A percentile compares a stretch with the other conserved stretches of the same genome.
Conservation (phyloP, 2,329 filamentous ascomycete species). For the Tolypocladium endophyticum region DNA sequence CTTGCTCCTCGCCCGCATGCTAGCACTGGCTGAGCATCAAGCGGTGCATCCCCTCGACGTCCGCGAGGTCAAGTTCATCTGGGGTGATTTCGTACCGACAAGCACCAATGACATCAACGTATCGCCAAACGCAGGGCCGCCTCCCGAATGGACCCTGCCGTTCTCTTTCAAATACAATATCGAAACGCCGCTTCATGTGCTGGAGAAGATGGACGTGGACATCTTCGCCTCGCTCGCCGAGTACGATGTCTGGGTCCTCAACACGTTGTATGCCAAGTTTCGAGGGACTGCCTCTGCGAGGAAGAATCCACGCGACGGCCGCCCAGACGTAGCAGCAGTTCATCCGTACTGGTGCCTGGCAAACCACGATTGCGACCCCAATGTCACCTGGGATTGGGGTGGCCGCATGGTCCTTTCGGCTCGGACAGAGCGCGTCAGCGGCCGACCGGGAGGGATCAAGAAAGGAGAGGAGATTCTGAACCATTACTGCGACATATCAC, state of each 20-base stretch:
- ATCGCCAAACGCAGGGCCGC: slow-evolving; percentile 43
- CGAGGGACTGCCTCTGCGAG: slow-evolving; percentile 84
- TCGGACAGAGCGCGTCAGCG: slow-evolving; percentile 44
- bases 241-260: slow-evolving; percentile 75
- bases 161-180: slow-evolving; percentile 73
- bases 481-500: slow-evolving; percentile 82
- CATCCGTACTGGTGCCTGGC: slow-evolving; percentile 94
- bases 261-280: slow-evolving; percentile 88
- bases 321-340: slow-evolving; percentile 85
- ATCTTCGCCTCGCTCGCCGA: slow-evolving; percentile 49
- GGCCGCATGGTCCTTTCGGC: slow-evolving; percentile 64
- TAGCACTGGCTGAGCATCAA: slow-evolving; percentile 54
- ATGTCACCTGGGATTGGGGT: slow-evolving; percentile 90
- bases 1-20: slow-evolving; percentile 48
- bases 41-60: slow-evolving; percentile 53
- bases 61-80: slow-evolving; percentile 55
- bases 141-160: slow-evolving; percentile 57
- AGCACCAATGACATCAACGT: slow-evolving; percentile 41
- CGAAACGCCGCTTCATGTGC: slow-evolving; percentile 61
- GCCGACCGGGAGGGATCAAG: slow-evolving; percentile 49
- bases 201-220: slow-evolving; percentile 78
- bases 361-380: slow-evolving; percentile 93
- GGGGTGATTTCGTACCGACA: slow-evolving; percentile 54
- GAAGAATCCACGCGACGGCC: slow-evolving; percentile 63
- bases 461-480: slow-evolving; percentile 80